Base-by-base conservation (phyloP, 805 yeast genomes). In the Kuraishia floccosa region DNA sequence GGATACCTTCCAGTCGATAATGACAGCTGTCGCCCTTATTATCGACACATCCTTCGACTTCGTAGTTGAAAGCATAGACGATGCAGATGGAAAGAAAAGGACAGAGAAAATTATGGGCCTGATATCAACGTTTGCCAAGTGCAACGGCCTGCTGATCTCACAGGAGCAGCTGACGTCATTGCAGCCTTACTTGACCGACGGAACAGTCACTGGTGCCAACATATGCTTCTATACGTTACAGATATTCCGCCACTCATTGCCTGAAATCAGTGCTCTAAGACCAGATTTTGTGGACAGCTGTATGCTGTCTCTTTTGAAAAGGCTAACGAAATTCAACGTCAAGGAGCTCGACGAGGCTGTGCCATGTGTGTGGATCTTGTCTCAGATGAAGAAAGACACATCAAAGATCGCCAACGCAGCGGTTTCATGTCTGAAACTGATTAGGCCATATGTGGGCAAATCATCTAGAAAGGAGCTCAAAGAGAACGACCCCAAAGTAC, bases 321-420 rank as follows among this genome's bases (percentile, higher is more conserved):
- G 69, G 20, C 49, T 83, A 20, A 76, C 87, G 2, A 76, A 69
- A 37, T 68, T 77, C 52, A 68, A 63, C 31, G 61, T 65, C 0
- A 59, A 49, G 35, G 91, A 82, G 40, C 50, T 83, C 6, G 70
- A 70, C n/a, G 76, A 76, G 43, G 94, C 89, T 0, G 66, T 83
- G 49, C 85, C 86, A 1, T 63, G 83, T 34, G 52, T 72, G 4
- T 75, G 85, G 79, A 50, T 50, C 6, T 54, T 82, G 0, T 63
- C 81, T 2, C 43, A 39, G 3, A 51, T 67, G 41, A 58, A 63
- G 25, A 52, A 60, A 2, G 72, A 69, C 30, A 61, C 67, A 1
- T 34, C 44, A 0, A 68, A 69, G 37, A 42, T 82, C 4, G 69
- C 74, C 0, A 70, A 65, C 39, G 87, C 87, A 0, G 69, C 83